Evolutionary conservation across 306 rosid genomes (phyloP).

Genomic region (Fagus sylvatica): DNA sequence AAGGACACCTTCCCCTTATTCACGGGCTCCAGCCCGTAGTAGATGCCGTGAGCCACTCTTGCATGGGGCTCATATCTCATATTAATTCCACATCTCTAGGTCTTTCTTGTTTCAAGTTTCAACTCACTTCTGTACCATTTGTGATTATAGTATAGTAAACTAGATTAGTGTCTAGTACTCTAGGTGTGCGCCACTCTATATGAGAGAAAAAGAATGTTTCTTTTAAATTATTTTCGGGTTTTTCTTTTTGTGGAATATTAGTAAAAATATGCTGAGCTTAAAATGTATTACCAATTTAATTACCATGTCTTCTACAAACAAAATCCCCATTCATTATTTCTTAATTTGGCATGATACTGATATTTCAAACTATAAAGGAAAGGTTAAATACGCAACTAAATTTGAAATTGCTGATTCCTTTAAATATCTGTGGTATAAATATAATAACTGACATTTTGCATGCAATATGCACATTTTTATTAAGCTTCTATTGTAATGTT

Average conservation of each 20-base stretch:
- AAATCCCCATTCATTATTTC: no score
- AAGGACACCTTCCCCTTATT: background rate
- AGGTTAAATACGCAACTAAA: no score
- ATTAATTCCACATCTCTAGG: background rate
- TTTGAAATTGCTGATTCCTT: no score
- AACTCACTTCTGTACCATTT: background rate
- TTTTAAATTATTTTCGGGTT: background rate
- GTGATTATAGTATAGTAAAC: background rate
- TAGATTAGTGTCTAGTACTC: background rate
- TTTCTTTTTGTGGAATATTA: background rate
- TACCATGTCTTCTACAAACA: no score
- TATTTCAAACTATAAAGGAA: no score
- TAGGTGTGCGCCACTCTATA: no score
- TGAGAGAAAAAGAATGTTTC: no score
- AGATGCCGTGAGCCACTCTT: constrained; percentile 8
- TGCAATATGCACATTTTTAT: background rate
- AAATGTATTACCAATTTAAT: background rate
- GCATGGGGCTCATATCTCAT: background rate
- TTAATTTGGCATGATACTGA: no score
- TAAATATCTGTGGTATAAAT: no score
- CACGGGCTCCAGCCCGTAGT: background rate
- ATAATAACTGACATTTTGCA: background rate
- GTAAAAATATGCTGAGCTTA: background rate
- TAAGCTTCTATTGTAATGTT: no score
- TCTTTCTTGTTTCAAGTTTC: background rate